Percentiles rank a stretch among this genome's conserved stretches.
Conservation (phyloP, 2,329 filamentous ascomycete species). For the Ophiocordyceps robertsii region DNA sequence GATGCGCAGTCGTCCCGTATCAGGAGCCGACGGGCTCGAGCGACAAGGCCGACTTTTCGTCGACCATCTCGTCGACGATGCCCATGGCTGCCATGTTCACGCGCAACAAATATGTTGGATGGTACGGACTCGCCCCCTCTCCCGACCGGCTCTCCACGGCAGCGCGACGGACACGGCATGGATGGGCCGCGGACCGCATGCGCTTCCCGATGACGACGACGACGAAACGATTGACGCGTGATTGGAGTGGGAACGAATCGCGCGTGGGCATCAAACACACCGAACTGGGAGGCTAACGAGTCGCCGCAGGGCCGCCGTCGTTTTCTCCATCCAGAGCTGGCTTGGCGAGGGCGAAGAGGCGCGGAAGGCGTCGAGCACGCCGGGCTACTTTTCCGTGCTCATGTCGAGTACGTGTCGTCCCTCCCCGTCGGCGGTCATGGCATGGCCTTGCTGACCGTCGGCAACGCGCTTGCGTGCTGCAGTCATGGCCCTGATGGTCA, state of each 20-base stretch:
- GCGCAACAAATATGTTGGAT: conserved; percentile 68
- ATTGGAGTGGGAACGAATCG: too few species aligned
- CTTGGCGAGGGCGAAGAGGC: conserved; percentile 59
- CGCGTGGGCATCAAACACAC: too few species aligned
- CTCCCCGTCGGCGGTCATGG: background rate
- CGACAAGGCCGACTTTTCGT: conserved; percentile 54
- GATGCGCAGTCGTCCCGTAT: conserved; percentile 66
- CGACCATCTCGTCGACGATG: conserved; percentile 61
- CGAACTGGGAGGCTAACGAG: background rate
- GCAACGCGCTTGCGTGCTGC: background rate
- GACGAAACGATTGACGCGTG: too few species aligned
- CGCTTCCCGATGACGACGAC: too few species aligned
- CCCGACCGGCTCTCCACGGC: too few species aligned
- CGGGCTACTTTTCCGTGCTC: conserved; percentile 56
- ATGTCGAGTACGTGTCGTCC: conserved; percentile 54
- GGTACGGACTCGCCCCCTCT: conserved; percentile 26
- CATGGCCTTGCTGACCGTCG: background rate
- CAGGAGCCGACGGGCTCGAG: conserved; percentile 57
- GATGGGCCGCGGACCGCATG: too few species aligned
- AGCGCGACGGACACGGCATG: too few species aligned
- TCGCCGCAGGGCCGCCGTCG: conserved; percentile 48
- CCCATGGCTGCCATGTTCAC: conserved; percentile 96
- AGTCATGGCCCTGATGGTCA: conserved; percentile 47
- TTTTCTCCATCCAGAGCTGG: conserved; percentile 66
- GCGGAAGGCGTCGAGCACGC: conserved; percentile 51